Conservation (phyloP, 148 eudicot species). For the Fagopyrum esculentum region DNA sequence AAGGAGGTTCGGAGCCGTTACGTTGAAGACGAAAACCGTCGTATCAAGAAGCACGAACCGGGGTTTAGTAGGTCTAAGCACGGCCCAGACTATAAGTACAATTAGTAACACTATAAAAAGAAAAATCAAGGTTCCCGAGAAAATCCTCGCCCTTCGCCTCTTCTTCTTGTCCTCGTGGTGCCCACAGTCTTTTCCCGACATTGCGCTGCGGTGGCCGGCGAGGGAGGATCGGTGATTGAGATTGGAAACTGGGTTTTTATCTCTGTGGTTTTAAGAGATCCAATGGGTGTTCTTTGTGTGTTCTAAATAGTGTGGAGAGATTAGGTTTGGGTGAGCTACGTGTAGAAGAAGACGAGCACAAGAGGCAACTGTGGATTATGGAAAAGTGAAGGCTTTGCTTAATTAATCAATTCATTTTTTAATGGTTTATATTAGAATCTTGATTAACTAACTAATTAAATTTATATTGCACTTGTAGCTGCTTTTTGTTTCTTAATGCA, state of each 20-base stretch:
- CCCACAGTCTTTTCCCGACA: neutral
- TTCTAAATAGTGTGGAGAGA: neutral
- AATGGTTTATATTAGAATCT: too few species aligned
- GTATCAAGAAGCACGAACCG: conserved; percentile 61
- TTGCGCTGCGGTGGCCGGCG: neutral
- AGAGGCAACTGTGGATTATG: neutral
- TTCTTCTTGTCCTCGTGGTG: neutral
- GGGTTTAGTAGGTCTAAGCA: conserved; percentile 62
- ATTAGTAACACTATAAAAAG: conserved; percentile 29
- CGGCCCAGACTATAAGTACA: conserved; percentile 50
- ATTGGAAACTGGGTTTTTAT: neutral
- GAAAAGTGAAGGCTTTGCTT: neutral
- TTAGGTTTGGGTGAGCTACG: neutral
- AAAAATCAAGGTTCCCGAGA: neutral
- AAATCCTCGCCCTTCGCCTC: neutral
- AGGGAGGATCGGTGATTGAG: neutral
- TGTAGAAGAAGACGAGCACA: neutral
- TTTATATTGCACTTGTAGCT: too few species aligned
- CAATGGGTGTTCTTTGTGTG: neutral
- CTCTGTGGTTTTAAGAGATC: neutral
- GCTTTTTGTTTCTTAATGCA: neutral
- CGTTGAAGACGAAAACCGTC: conserved; percentile 55
- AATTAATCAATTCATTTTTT: too few species aligned
- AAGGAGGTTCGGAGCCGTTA: conserved; percentile 45
- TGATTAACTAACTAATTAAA: too few species aligned